Evolutionary conservation across 345 rosid species (phyloP), one percentile per base, ranked within the genome.

Genomic region (Populus euphratica): DNA sequence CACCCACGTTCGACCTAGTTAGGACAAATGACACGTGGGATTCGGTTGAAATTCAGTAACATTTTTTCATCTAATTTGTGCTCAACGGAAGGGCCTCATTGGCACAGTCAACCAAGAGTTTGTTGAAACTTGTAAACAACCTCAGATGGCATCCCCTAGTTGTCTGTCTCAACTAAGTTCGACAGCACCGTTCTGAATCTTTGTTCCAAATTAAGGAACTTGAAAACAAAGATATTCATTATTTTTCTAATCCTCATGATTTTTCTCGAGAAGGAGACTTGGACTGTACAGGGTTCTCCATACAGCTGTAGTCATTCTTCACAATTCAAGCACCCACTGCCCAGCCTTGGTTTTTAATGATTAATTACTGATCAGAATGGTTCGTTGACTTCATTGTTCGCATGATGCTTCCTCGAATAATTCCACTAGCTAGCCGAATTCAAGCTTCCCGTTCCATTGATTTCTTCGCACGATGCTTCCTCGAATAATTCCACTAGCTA

Each of bases 1-100:
- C 52, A 74, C 62, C 74, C 70, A 79, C 86, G 20, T 79, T 66
- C 82, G 76, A 81, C 73, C 81, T 56, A 70, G 77, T 33, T 18
- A 63, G 62, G 84, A 80, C 80, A 84, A 75, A 44, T 52, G 82
- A 80, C 81, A 64, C 41, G 76, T 56, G 29, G 36, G 54, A 20
- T 78, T 67, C 16, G 73, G 74, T 81, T 44, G 64, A 79, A 21
- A 47, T 47, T 54, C 23, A 18, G 11, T 4, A 3, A 7, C 38
- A 12, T 79, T 75, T 52, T 49, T 73, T 54, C 17, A 69, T 39
- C 3, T 39, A 20, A 72, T 72, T 78, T 80, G 76, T 70, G 68
- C 25, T 74, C 65, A 67, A 76, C 17, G 84, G 65, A 52, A 83
- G 21, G 72, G 63, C 50, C 54, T 72, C 4, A 11, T 25, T 76